These are phyloP conservation scores for Geotrichum restrictum DNA, from an alignment of 1,139 yeast genomes.

Conservation along the genomic window DNA sequence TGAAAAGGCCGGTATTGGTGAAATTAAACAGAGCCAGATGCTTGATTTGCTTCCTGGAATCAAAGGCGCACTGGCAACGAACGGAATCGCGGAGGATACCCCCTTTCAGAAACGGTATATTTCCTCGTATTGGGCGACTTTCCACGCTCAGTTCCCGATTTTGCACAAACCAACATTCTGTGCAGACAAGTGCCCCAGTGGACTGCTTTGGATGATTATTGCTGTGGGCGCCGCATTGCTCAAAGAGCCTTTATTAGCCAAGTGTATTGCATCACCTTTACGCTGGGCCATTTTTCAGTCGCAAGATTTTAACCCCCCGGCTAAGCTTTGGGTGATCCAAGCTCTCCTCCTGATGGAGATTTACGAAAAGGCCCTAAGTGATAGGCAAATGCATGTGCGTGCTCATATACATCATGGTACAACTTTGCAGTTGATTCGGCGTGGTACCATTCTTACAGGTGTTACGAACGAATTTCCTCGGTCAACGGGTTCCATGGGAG, in stretches of 20 bases:
- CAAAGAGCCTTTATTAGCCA: constrained; percentile 41
- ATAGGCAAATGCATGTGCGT: constrained; percentile 58
- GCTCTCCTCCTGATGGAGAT: constrained; percentile 58
- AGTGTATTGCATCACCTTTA: constrained; percentile 57
- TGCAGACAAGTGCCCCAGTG: constrained; percentile 50
- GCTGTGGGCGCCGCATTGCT: constrained; percentile 51
- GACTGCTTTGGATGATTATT: constrained; percentile 55
- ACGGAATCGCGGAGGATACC: constrained; percentile 2
- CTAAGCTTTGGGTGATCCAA: constrained; percentile 64
- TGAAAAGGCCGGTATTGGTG: constrained; percentile 16
- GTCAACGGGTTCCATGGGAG: not conserved
- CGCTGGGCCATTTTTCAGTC: constrained; percentile 58
- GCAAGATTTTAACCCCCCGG: constrained; percentile 53
- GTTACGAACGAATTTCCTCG: not conserved
- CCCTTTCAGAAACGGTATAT: constrained; percentile 28
- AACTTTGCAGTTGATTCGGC: constrained; percentile 62
- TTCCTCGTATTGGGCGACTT: constrained; percentile 50
- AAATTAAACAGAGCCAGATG: constrained; percentile 23
- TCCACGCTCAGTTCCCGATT: constrained; percentile 60
- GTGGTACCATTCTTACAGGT: constrained; percentile 53
- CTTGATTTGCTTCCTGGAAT: constrained; percentile 16
- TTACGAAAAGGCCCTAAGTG: constrained; percentile 59
- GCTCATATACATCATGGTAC: constrained; percentile 77
- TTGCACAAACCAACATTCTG: constrained; percentile 62
- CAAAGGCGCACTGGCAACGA: not conserved